A percentile compares a stretch with the other conserved stretches of the same genome.
Evolutionary conservation across 73 alveolate species (phyloP).

Genomic region (Symbiodinium pilosum): DNA sequence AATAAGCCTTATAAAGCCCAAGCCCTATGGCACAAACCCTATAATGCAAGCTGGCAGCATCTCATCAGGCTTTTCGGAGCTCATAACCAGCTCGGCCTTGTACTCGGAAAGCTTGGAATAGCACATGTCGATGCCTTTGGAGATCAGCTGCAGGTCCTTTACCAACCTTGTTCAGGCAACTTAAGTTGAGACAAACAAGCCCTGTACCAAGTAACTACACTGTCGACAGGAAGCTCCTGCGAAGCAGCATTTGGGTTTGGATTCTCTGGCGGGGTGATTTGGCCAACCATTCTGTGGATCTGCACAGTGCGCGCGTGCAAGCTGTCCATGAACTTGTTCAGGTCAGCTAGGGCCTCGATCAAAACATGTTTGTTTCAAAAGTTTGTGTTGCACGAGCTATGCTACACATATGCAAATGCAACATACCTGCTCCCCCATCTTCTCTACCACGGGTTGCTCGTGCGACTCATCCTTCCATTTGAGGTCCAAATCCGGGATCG

Average conservation of each 20-base stretch:
- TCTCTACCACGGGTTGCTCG: constrained; percentile 10
- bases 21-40: background rate
- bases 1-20: background rate
- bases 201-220: too few species aligned
- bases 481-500: background rate
- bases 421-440: constrained; percentile 54
- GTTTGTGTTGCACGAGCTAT: too few species aligned
- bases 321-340: constrained; percentile 49
- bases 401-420: too few species aligned
- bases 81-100: background rate
- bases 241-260: background rate
- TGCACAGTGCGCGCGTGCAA: constrained; percentile 3
- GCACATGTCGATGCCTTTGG: background rate
- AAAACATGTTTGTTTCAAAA: too few species aligned
- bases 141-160: background rate
- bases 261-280: background rate
- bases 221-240: background rate
- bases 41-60: background rate
- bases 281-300: constrained; percentile 21
- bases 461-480: background rate
- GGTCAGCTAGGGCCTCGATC: constrained; percentile 4
- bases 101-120: background rate
- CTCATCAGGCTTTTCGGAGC: background rate
- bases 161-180: background rate
- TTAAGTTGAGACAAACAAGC: too few species aligned